Evolutionary conservation across 768 basidiomycete genomes (phyloP), one percentile per base, ranked within the genome.

Genomic region (Xanthoconium purpureum): DNA sequence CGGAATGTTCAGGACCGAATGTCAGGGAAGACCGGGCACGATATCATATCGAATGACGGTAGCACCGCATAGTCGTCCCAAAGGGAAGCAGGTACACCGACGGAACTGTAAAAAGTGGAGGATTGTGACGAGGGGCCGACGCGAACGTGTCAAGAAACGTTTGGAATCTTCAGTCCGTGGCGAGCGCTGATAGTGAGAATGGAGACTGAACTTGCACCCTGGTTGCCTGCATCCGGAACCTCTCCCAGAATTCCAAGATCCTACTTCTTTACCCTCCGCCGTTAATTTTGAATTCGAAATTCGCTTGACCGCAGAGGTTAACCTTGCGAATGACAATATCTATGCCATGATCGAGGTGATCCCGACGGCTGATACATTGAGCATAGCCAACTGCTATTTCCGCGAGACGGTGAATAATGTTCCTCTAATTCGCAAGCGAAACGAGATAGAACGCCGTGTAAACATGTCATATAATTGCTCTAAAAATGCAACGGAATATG

Each of bases 361-460:
- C 47, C 36, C 24, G 37, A 32, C 17, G 46, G 50, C 17, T 43
- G 50, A 37, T 32, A 64, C n/a, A 48, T 58, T 35, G 58, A 47
- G 56, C 63, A 65, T 58, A 62, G 65, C 57, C 64, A 49, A 17
- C 15, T 24, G 24, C 47, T 40, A 65, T 66, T 52, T 66, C 61
- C 58, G 64, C 44, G 45, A 36, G 28, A 20, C 29, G 35, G 43
- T 36, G 40, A 54, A 18, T 49, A 40, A 58, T 29, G 13, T 30
- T 24, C 7, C 28, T 20, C 10, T 30, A 28, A 18, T 6, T 17
- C 37, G 15, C 18, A 18, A 33, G 9, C 52, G 35, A 18, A 55
- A 50, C 35, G 15, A 53, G 33, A 55, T 33, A 40, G 33, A 30
- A 55, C 38, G 35, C 33, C 47, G 54, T 48, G 54, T 29, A 54